Conservation (phyloP, 208 protist species). For the Trypanosoma conorhini region DNA sequence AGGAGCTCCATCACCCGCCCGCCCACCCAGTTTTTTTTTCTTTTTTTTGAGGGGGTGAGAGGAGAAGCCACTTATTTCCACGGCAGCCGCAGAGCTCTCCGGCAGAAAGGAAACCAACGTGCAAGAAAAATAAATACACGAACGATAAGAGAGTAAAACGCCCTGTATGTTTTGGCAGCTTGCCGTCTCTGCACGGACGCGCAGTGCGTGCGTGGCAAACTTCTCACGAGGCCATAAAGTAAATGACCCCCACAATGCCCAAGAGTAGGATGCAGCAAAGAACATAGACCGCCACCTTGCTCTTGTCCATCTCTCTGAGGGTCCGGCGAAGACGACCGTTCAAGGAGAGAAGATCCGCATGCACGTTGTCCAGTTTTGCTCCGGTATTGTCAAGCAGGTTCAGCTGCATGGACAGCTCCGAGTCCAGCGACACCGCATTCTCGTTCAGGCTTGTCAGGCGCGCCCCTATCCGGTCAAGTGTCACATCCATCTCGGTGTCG, state of each 20-base stretch:
- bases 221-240: constrained; percentile 19
- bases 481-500: constrained; percentile 61
- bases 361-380: constrained; percentile 40
- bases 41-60: too few species aligned
- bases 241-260: constrained; percentile 35
- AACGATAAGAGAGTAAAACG: too few species aligned
- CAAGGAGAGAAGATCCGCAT: constrained; percentile 41
- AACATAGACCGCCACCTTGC: constrained; percentile 36
- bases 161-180: too few species aligned
- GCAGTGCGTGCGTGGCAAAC: too few species aligned
- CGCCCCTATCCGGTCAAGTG: constrained; percentile 60
- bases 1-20: too few species aligned
- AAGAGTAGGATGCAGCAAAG: constrained; percentile 39
- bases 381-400: constrained; percentile 45
- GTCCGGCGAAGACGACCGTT: constrained; percentile 56
- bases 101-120: too few species aligned
- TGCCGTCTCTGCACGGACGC: too few species aligned
- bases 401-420: constrained; percentile 63
- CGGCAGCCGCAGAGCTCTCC: too few species aligned
- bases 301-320: constrained; percentile 52
- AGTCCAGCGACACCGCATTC: constrained; percentile 60
- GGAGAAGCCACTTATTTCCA: too few species aligned
- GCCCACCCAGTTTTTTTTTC: too few species aligned
- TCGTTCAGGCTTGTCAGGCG: constrained; percentile 60
- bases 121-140: too few species aligned